Percentiles rank a stretch among this genome's conserved stretches.
These are phyloP conservation scores for Crinitomyces ghanaensis DNA, from an alignment of 805 yeast genomes.

Conservation along the genomic window DNA sequence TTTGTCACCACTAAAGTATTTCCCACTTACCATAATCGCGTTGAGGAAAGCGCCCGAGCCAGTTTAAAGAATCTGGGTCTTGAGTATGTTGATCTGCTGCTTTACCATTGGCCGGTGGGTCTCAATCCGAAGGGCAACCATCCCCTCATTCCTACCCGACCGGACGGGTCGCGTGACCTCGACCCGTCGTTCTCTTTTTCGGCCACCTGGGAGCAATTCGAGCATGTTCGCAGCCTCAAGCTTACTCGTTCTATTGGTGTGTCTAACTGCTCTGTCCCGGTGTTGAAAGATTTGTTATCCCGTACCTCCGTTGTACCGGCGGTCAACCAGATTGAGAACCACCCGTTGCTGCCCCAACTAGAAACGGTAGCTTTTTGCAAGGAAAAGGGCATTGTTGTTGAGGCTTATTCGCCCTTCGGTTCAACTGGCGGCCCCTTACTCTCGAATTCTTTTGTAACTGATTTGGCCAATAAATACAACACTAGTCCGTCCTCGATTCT, in stretches of 20 bases:
- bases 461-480: constrained; percentile 46
- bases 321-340: constrained; percentile 62
- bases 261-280: constrained; percentile 51
- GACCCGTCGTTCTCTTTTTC: constrained; percentile 24
- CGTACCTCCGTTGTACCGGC: constrained; percentile 42
- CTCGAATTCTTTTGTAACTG: constrained; percentile 36
- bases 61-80: constrained; percentile 53
- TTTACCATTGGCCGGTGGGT: constrained; percentile 77
- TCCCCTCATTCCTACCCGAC: constrained; percentile 29
- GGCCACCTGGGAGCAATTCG: constrained; percentile 56
- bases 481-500: constrained; percentile 46
- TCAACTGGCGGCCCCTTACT: constrained; percentile 54
- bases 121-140: constrained; percentile 33
- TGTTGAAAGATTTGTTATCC: constrained; percentile 28
- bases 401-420: constrained; percentile 69
- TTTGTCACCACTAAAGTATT: constrained; percentile 61
- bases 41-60: constrained; percentile 41
- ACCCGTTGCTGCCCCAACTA: constrained; percentile 57
- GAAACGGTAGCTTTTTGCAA: constrained; percentile 44
- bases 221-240: constrained; percentile 39
- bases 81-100: constrained; percentile 67
- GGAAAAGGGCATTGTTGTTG: constrained; percentile 41
- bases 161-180: constrained; percentile 30
- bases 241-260: constrained; percentile 62
- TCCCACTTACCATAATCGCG: constrained; percentile 28